A percentile compares a stretch with the other conserved stretches of the same genome.
phyloP scores from a whole-genome alignment of 1,284 basidiomycete genomes.

The Filobasidium uniguttulatum region DNA sequence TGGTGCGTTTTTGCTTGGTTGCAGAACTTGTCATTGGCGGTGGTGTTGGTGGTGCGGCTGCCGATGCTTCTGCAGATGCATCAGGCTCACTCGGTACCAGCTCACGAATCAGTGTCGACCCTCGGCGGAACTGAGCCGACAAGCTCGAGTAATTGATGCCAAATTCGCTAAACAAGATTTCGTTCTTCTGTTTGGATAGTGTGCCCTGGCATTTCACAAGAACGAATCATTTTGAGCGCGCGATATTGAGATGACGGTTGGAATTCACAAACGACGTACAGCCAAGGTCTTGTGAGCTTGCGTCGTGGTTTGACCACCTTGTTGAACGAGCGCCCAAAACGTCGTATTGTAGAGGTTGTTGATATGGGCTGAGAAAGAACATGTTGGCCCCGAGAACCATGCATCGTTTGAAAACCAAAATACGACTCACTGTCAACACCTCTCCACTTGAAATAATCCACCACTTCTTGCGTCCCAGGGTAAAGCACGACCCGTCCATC shows the following conservation, averaged over 20 bases:
- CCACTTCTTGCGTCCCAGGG: conserved; percentile 55
- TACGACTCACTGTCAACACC: conserved; percentile 77
- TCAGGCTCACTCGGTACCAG: conserved; percentile 16
- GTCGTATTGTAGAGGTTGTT: conserved; percentile 95
- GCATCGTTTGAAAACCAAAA: not conserved
- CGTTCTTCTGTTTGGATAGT: conserved; percentile 74
- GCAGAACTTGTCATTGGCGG: too few species aligned
- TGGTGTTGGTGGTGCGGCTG: too few species aligned
- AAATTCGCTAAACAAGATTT: conserved; percentile 71
- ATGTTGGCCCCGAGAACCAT: too few species aligned
- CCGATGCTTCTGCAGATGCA: not conserved
- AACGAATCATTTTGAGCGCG: too few species aligned
- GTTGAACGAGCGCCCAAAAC: conserved; percentile 85
- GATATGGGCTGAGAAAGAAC: conserved; percentile 68
- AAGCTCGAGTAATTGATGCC: conserved; percentile 77
- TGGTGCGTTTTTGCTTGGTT: not conserved
- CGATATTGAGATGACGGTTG: too few species aligned
- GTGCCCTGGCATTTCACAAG: conserved; percentile 50
- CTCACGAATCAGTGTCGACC: conserved; percentile 64
- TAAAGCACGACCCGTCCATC: conserved; percentile 83
- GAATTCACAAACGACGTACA: conserved; percentile 44
- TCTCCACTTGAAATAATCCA: conserved; percentile 91
- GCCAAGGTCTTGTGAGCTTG: conserved; percentile 68
- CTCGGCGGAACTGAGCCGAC: conserved; percentile 64
- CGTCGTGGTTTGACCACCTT: conserved; percentile 57